Conservation (phyloP, 1,139 yeast species). For the Magnusiomyces suaveolens region DNA sequence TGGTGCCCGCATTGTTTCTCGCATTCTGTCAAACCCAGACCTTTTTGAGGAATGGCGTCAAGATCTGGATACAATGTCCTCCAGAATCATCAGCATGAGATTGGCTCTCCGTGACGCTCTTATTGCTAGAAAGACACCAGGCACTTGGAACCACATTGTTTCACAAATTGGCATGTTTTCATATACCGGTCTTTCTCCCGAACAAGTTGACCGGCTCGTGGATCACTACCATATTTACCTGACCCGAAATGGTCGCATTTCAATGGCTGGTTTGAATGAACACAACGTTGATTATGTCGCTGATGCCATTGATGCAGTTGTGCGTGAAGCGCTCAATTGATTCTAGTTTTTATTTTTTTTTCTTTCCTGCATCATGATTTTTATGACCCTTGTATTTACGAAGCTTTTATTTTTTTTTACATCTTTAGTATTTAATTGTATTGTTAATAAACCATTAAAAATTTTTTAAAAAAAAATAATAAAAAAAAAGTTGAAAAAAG, state of each 20-base stretch:
- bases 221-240: slow-evolving; percentile 71
- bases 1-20: slow-evolving; percentile 81
- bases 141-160: slow-evolving; percentile 78
- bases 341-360: no score
- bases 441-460: no score
- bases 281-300: slow-evolving; percentile 76
- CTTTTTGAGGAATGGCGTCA: slow-evolving; percentile 65
- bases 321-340: no score
- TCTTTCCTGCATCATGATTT: no score
- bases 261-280: slow-evolving; percentile 81
- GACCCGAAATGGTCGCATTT: slow-evolving; percentile 82
- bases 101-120: slow-evolving; percentile 38
- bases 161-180: slow-evolving; percentile 96
- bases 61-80: slow-evolving; percentile 69
- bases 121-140: slow-evolving; percentile 48
- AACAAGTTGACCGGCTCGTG: slow-evolving; percentile 62
- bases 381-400: no score
- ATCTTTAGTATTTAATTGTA: no score
- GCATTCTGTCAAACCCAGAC: slow-evolving; percentile 52
- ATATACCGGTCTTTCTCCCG: slow-evolving; percentile 67
- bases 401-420: no score
- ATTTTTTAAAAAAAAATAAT: no score
- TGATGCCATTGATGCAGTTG: slow-evolving; percentile 56
- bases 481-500: no score
- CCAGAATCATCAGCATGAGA: slow-evolving; percentile 70